Evolutionary conservation across 345 rosid species (phyloP), one percentile per base, ranked within the genome.

Genomic region (Gossypium bickii): DNA sequence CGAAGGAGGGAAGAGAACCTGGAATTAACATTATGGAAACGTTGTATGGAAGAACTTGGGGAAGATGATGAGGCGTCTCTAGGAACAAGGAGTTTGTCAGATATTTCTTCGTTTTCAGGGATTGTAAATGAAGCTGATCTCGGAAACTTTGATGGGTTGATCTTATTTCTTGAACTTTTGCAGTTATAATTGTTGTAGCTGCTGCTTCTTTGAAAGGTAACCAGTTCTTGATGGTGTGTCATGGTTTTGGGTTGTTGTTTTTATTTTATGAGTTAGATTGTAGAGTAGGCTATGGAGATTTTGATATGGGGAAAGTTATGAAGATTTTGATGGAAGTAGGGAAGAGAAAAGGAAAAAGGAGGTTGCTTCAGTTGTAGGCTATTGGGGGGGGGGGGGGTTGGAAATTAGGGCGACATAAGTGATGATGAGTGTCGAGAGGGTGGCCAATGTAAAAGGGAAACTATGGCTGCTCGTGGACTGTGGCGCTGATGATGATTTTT

Each of bases 391-490:
- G 11, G 22, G 7, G 10, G 7, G 60, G 60, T 0, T 2, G 48
- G 48, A 44, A 45, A 45, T 45, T 9, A 11, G 61, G 62, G 62
- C 15, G 34, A 58, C 62, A 58, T 13, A 24, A 22, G 62, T 58
- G 62, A 22, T 58, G 62, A 22, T 58, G 62, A 57, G 62, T 58
- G 62, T 58, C 62, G 29, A 58, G 60, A 57, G 61, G 17, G 27
- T 56, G 60, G 60, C 12, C 12, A 56, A 18, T 18, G 60, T 59
- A 12, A 59, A 34, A 25, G 63, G 63, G 15, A 59, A 24, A 59
- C 63, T 11, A 24, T 12, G 38, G 38, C 16, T 22, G 63, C 38
- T 59, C 38, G 63, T 59, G 63, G 38, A 15, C 38, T 59, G 9
- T 12, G 63, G 16, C 8, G 29, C 22, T 57, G 3, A 59, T 57